Conservation (phyloP, 345 rosid species). For the Excoecaria agallocha region DNA sequence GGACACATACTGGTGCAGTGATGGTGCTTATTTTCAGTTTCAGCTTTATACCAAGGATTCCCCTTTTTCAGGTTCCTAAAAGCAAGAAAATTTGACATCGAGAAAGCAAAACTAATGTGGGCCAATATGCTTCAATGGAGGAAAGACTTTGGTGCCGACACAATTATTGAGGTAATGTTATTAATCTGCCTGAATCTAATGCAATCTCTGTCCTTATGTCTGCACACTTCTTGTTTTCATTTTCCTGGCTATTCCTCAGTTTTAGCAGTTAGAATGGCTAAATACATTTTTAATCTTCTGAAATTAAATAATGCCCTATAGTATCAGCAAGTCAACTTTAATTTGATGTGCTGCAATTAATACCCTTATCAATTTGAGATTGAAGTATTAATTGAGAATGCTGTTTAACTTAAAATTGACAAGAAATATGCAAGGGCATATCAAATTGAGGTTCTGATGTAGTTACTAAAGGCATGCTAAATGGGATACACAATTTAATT, state of each 20-base stretch:
- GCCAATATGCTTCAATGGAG: constrained; percentile 88
- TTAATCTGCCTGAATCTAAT: neutral
- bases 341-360: no score
- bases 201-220: neutral
- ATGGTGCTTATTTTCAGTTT: neutral
- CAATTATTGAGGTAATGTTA: constrained; percentile 61
- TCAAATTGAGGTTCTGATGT: no score
- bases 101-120: constrained; percentile 82
- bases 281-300: neutral
- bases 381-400: no score
- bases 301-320: no score
- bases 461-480: no score
- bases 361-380: no score
- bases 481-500: no score
- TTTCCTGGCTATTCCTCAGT: neutral
- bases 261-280: neutral
- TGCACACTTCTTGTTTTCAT: neutral
- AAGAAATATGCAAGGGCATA: no score
- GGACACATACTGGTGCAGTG: neutral
- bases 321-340: no score
- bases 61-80: constrained; percentile 62
- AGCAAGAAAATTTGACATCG: constrained; percentile 88
- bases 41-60: neutral
- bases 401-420: no score
- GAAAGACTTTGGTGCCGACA: constrained; percentile 78